phyloP scores from a whole-genome alignment of 2,329 filamentous ascomycete species.

The Colletotrichum australisinense region DNA sequence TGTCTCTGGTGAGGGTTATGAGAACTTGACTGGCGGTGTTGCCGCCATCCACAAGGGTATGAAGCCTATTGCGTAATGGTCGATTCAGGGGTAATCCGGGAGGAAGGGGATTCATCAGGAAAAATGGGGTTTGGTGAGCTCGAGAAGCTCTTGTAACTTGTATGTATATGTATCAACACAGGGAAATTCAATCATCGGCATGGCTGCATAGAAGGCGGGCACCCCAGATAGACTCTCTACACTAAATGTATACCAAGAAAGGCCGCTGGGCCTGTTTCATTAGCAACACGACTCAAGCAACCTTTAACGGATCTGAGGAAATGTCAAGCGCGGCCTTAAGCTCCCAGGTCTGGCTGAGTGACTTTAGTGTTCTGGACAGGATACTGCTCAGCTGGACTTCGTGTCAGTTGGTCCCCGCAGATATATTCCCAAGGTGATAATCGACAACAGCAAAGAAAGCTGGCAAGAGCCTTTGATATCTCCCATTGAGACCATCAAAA shows the following conservation, averaged over 20 bases:
- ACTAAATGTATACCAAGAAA: constrained; percentile 9
- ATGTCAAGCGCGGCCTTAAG: neutral
- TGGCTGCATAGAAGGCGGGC: constrained; percentile 7
- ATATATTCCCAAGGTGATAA: too few relatives aligned
- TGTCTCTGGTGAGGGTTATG: constrained; percentile 84
- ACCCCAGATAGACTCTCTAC: constrained; percentile 9
- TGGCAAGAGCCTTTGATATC: too few relatives aligned
- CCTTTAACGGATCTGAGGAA: neutral
- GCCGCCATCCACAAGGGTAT: constrained; percentile 97
- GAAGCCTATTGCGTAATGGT: constrained; percentile 68
- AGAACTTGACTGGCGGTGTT: constrained; percentile 91
- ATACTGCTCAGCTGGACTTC: too few relatives aligned
- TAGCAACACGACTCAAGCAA: neutral
- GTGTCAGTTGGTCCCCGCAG: too few relatives aligned
- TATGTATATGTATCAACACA: constrained; percentile 24
- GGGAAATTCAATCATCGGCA: neutral
- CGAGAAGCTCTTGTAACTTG: constrained; percentile 26
- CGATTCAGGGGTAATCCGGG: neutral
- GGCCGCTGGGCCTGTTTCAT: constrained; percentile 14
- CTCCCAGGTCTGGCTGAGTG: too few relatives aligned
- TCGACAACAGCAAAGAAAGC: too few relatives aligned
- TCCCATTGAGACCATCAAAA: too few relatives aligned
- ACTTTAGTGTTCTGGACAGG: too few relatives aligned
- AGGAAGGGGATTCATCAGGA: neutral
- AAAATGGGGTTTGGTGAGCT: neutral